A percentile compares a stretch with the other conserved stretches of the same genome.
These are phyloP conservation scores for Gleditsia sinensis DNA, from an alignment of 306 rosid species.

Conservation along the genomic window DNA sequence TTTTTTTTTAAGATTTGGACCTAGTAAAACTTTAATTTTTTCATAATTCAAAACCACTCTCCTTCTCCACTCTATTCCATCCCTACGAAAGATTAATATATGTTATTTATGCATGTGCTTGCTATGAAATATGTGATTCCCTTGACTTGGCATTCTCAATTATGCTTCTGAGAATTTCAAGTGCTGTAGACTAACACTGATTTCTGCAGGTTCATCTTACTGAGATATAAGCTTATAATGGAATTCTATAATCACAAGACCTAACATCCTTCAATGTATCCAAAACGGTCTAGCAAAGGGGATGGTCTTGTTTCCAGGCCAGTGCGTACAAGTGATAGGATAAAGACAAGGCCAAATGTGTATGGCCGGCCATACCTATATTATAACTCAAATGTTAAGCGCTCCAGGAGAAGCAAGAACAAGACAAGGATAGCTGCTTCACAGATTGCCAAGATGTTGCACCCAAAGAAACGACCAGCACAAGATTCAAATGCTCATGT, in stretches of 20 bases:
- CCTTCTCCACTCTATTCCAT: neutral
- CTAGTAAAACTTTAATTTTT: neutral
- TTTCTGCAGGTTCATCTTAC: constrained; percentile 39
- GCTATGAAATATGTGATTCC: neutral
- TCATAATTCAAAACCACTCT: neutral
- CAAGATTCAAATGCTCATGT: constrained; percentile 44
- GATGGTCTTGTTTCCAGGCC: constrained; percentile 62
- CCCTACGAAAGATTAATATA: neutral
- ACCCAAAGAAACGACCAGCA: constrained; percentile 41
- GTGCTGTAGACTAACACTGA: constrained; percentile 2
- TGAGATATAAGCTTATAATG: constrained; percentile 21
- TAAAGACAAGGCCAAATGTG: constrained; percentile 54
- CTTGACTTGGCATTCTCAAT: constrained; percentile 4
- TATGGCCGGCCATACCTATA: constrained; percentile 57
- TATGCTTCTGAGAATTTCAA: constrained; percentile 13
- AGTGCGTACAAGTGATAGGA: constrained; percentile 80
- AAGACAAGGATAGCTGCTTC: constrained; percentile 79
- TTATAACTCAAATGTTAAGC: constrained; percentile 45
- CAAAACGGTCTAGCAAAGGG: constrained; percentile 62
- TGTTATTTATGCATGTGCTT: constrained; percentile 13
- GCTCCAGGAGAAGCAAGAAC: constrained; percentile 50
- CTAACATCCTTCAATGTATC: constrained; percentile 54
- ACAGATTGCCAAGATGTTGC: constrained; percentile 69
- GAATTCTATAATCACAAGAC: constrained; percentile 27
- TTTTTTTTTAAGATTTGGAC: neutral